phyloP scores from a whole-genome alignment of 169 alveolate genomes.

The Plasmodium billcollinsi region DNA sequence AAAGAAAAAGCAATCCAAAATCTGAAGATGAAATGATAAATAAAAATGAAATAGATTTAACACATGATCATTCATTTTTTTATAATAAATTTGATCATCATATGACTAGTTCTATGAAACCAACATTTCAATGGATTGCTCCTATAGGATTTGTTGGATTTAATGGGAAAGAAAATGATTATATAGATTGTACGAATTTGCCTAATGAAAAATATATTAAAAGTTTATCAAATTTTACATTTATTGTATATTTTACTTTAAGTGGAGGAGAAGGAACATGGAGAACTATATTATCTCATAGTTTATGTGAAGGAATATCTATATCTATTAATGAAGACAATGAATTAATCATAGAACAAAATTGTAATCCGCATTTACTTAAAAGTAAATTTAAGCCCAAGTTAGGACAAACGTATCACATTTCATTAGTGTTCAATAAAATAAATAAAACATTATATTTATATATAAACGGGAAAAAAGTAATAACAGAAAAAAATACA shows the following conservation, averaged over 20 bases:
- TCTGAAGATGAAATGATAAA: conserved; percentile 26
- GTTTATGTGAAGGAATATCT: conserved; percentile 88
- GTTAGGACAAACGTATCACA: conserved; percentile 79
- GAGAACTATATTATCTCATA: conserved; percentile 80
- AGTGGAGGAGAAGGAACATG: conserved; percentile 77
- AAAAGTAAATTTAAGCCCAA: conserved; percentile 84
- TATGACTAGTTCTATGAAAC: conserved; percentile 3
- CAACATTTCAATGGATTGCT: conserved; percentile 74
- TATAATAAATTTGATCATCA: neutral
- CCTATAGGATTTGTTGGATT: conserved; percentile 76
- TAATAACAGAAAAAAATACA: conserved; percentile 7
- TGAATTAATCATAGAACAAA: conserved; percentile 87
- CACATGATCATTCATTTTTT: conserved; percentile 2
- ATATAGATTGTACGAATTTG: conserved; percentile 78
- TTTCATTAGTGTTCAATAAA: conserved; percentile 35
- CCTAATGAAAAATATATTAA: conserved; percentile 83
- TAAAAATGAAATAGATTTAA: conserved; percentile 10
- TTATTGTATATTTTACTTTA: conserved; percentile 78
- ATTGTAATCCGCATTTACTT: conserved; percentile 85
- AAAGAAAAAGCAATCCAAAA: conserved; percentile 53
- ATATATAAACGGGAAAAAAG: conserved; percentile 66
- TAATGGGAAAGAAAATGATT: conserved; percentile 82
- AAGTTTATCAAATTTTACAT: conserved; percentile 81
- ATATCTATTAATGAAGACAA: conserved; percentile 85
- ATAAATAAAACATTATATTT: conserved; percentile 71